These are phyloP conservation scores for Ustilago curta DNA, from an alignment of 1,284 basidiomycete genomes.

Conservation along the genomic window DNA sequence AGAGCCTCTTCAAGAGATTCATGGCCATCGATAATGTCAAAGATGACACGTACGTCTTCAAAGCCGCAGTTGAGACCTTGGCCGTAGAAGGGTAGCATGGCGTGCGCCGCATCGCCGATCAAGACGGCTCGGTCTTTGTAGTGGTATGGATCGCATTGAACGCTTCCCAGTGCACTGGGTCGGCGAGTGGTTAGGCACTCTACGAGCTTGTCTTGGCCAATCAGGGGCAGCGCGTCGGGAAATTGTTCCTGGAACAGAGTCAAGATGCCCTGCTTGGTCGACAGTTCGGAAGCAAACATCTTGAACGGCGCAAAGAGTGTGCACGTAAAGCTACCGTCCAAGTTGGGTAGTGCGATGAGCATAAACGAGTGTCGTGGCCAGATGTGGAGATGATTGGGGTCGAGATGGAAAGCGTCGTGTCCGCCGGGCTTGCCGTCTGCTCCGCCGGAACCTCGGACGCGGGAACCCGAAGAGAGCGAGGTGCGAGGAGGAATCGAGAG, in stretches of 20 bases:
- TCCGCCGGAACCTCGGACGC: conserved; percentile 72
- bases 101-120: conserved; percentile 93
- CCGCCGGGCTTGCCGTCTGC: conserved; percentile 31
- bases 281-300: conserved; percentile 75
- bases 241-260: conserved; percentile 87
- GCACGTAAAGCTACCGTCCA: conserved; percentile 72
- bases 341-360: conserved; percentile 92
- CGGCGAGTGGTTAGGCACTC: conserved; percentile 84
- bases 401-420: conserved; percentile 77
- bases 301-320: conserved; percentile 90
- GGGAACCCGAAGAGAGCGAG: conserved; percentile 70
- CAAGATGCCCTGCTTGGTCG: conserved; percentile 72
- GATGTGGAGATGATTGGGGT: conserved; percentile 96
- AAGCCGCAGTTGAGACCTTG: conserved; percentile 98
- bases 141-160: conserved; percentile 90
- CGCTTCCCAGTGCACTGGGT: conserved; percentile 87
- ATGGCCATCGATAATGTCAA: conserved; percentile 76
- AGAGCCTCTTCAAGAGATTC: conserved; percentile 77
- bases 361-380: conserved; percentile 99
- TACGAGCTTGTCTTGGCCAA: conserved; percentile 82
- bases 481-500: conserved; percentile 87
- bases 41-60: conserved; percentile 93
- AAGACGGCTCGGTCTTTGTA: conserved; percentile 88
- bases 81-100: conserved; percentile 97
- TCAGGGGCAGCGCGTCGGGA: conserved; percentile 83